These are phyloP conservation scores for Agrostemma githago DNA, from an alignment of 148 eudicot genomes.

Conservation along the genomic window DNA sequence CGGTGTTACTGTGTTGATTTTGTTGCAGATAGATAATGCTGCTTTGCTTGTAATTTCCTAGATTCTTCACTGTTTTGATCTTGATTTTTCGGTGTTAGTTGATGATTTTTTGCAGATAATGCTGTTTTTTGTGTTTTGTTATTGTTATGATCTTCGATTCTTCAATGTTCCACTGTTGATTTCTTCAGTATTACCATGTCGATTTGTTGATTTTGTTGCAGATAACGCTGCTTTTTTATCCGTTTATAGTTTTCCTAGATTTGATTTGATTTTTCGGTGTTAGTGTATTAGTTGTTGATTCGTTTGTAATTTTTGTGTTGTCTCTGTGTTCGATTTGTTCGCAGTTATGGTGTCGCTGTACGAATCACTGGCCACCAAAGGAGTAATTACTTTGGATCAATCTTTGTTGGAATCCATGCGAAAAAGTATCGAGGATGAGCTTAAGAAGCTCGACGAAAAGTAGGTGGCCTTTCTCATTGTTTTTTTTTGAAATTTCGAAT, in stretches of 20 bases:
- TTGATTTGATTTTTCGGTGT: not conserved
- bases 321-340: not conserved
- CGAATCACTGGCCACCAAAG: slow-evolving; percentile 53
- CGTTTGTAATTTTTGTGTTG: not conserved
- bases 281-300: not conserved
- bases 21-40: slow-evolving; percentile 51
- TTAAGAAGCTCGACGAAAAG: slow-evolving; percentile 88
- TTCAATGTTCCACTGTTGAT: no score
- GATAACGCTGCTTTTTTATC: no score
- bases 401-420: slow-evolving; percentile 61
- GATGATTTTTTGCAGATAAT: not conserved
- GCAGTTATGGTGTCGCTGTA: slow-evolving; percentile 82
- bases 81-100: not conserved
- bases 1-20: not conserved
- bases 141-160: no score
- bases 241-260: no score
- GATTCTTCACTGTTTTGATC: no score
- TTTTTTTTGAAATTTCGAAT: not conserved
- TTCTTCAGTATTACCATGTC: no score
- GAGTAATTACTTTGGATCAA: slow-evolving; percentile 64
- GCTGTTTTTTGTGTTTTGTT: not conserved
- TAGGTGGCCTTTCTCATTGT: slow-evolving; percentile 25
- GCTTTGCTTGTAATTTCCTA: no score
- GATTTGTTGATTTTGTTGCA: not conserved
- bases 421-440: slow-evolving; percentile 59